Percentiles rank a stretch among this genome's conserved stretches.
These are phyloP conservation scores for Waltergamsia citrina DNA, from an alignment of 2,329 filamentous ascomycete species.

Conservation along the genomic window DNA sequence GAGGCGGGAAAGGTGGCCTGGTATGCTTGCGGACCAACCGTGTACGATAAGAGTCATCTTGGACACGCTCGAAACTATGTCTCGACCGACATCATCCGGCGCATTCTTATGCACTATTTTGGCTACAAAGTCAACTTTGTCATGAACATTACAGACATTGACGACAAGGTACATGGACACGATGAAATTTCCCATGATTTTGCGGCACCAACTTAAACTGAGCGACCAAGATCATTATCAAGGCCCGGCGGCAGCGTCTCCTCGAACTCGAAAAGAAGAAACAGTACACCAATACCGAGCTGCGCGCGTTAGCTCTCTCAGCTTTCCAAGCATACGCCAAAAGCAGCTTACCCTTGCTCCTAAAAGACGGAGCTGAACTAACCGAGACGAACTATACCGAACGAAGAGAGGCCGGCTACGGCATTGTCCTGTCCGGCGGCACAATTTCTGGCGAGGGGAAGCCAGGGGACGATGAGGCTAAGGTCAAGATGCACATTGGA, in stretches of 20 bases:
- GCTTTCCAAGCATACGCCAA: slow-evolving; percentile 48
- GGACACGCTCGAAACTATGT: slow-evolving; percentile 88
- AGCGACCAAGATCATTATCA: slow-evolving; percentile 54
- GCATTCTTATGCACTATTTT: slow-evolving; percentile 77
- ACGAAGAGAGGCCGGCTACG: slow-evolving; percentile 42
- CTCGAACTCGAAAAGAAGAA: slow-evolving; percentile 74
- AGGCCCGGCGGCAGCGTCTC: slow-evolving; percentile 67
- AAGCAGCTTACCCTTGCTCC: slow-evolving; percentile 43
- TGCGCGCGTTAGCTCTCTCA: slow-evolving; percentile 34
- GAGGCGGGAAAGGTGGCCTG: slow-evolving; percentile 66
- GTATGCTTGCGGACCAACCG: slow-evolving; percentile 82
- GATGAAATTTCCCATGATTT: not conserved
- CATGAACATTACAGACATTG: slow-evolving; percentile 87
- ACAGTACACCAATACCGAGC: slow-evolving; percentile 34
- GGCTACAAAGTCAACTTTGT: slow-evolving; percentile 76
- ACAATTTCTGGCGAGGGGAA: slow-evolving; percentile 47
- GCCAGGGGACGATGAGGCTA: slow-evolving; percentile 71
- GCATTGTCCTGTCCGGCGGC: slow-evolving; percentile 42
- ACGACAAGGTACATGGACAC: slow-evolving; percentile 54
- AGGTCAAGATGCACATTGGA: slow-evolving; percentile 82
- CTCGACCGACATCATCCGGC: slow-evolving; percentile 77
- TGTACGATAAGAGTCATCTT: slow-evolving; percentile 73
- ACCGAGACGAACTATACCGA: slow-evolving; percentile 39
- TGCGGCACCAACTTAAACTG: no score
- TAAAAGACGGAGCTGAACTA: slow-evolving; percentile 30